Evolutionary conservation across 371 early-diverging fungal genomes (phyloP).

Genomic region (Chytridium lagenaria): DNA sequence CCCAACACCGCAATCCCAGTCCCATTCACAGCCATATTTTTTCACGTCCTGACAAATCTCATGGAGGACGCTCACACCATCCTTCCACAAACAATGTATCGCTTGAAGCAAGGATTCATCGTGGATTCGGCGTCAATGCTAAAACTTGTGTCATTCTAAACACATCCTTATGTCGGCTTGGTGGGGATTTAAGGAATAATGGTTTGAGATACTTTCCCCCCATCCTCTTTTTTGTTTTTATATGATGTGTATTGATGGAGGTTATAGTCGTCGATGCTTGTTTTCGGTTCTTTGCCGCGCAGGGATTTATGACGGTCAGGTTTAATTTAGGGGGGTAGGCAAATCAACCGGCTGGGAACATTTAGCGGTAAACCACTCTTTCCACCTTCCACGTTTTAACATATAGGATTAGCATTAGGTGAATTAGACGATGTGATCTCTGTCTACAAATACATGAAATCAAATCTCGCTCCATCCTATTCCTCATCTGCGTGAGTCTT

Average conservation of each 20-base stretch:
- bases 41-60: not conserved
- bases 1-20: not conserved
- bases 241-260: no score
- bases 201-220: not conserved
- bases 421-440: slow-evolving; percentile 35
- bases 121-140: not conserved
- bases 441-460: slow-evolving; percentile 28
- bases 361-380: slow-evolving; percentile 20
- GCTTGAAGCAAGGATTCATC: slow-evolving; percentile 31
- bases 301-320: slow-evolving; percentile 29
- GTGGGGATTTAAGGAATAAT: slow-evolving; percentile 41
- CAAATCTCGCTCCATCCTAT: slow-evolving; percentile 13
- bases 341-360: slow-evolving; percentile 27
- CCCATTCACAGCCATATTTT: not conserved
- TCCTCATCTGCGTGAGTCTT: slow-evolving; percentile 24
- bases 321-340: slow-evolving; percentile 45
- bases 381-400: not conserved
- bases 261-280: slow-evolving; percentile 32
- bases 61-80: slow-evolving; percentile 24
- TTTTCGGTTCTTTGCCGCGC: slow-evolving; percentile 7
- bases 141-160: slow-evolving; percentile 32
- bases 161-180: slow-evolving; percentile 41
- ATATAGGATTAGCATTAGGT: slow-evolving; percentile 17
- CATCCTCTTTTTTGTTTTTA: not conserved
- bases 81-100: slow-evolving; percentile 30